phyloP scores from a whole-genome alignment of 306 rosid genomes.

The Neltuma alba region DNA sequence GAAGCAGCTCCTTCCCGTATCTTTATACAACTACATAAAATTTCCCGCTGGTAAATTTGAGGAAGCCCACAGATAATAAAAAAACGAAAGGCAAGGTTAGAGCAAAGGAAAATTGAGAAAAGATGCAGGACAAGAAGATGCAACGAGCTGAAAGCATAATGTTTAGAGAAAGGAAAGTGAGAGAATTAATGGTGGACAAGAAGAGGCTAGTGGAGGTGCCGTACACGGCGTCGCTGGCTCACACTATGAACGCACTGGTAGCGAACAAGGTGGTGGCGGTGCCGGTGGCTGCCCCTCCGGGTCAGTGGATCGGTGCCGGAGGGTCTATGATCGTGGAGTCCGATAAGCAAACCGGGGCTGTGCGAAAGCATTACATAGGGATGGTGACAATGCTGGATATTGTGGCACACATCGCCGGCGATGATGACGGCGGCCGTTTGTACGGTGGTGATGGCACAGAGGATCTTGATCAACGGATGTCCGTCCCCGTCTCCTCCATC shows the following conservation, averaged over 20 bases:
- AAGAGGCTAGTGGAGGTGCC: slow-evolving; percentile 85
- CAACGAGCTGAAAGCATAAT: slow-evolving; percentile 34
- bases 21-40: background rate
- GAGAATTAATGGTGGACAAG: slow-evolving; percentile 61
- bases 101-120: slow-evolving; percentile 3
- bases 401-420: slow-evolving; percentile 77
- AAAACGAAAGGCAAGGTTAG: background rate
- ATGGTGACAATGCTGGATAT: slow-evolving; percentile 92
- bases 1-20: background rate
- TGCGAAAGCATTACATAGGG: slow-evolving; percentile 82
- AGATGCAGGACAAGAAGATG: slow-evolving; percentile 46
- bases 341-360: slow-evolving; percentile 66
- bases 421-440: slow-evolving; percentile 45
- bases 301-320: slow-evolving; percentile 94
- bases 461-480: slow-evolving; percentile 71
- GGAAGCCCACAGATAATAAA: background rate
- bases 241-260: slow-evolving; percentile 75
- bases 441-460: slow-evolving; percentile 33
- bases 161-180: slow-evolving; percentile 58
- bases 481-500: slow-evolving; percentile 62
- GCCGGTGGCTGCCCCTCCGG: slow-evolving; percentile 93
- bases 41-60: background rate
- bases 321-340: slow-evolving; percentile 88
- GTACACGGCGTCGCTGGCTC: slow-evolving; percentile 76
- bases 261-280: slow-evolving; percentile 75